Evolutionary conservation across 805 yeast genomes (phyloP).

Genomic region (Lipomyces kockii): DNA sequence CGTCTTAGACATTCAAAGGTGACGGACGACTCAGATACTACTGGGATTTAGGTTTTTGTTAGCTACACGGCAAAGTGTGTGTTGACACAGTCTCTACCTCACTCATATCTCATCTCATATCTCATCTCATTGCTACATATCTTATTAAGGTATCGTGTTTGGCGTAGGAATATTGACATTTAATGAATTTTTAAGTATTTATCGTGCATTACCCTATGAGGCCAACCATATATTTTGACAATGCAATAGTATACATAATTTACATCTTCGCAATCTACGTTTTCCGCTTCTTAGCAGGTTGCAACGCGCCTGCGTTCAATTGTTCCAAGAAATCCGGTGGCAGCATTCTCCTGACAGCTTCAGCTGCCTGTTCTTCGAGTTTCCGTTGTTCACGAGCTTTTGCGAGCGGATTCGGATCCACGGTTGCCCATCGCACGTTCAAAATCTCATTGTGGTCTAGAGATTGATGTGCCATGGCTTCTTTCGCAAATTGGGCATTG

Average conservation of each 20-base stretch:
- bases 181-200: background rate
- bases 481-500: slow-evolving; percentile 93
- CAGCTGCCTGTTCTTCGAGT: slow-evolving; percentile 58
- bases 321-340: slow-evolving; percentile 35
- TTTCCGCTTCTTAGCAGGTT: slow-evolving; percentile 26
- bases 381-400: slow-evolving; percentile 55
- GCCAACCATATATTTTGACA: background rate
- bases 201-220: background rate
- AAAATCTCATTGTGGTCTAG: slow-evolving; percentile 69
- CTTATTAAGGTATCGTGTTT: slow-evolving; percentile 1
- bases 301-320: slow-evolving; percentile 22
- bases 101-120: background rate
- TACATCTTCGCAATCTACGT: background rate
- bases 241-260: background rate
- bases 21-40: background rate
- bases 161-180: background rate
- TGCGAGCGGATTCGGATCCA: slow-evolving; percentile 79
- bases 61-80: background rate
- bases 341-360: slow-evolving; percentile 49
- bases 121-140: background rate
- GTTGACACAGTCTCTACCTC: background rate
- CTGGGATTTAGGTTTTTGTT: background rate
- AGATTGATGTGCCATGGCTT: slow-evolving; percentile 87
- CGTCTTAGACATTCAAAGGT: slow-evolving; percentile 62
- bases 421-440: slow-evolving; percentile 84